Base-by-base conservation (phyloP, 2,329 filamentous ascomycete genomes). In the Phoma herbarum region DNA sequence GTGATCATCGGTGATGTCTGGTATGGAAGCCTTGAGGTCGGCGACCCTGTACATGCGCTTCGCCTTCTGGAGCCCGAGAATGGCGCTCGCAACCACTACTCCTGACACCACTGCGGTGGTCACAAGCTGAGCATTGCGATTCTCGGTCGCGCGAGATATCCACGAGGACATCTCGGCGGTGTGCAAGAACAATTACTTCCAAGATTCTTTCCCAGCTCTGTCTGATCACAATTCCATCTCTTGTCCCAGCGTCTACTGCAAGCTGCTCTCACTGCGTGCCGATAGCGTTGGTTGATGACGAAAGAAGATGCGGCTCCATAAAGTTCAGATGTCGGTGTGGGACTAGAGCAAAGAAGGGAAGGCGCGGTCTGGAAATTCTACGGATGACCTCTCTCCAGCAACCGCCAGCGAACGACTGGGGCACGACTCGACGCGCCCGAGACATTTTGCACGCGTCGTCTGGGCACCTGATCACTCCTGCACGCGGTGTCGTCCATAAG, bases 91-190 rank as follows among this genome's bases (percentile, higher is more conserved):
- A 25, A 83, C 81, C 6, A 84, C 69, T 8, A 79, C 78, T 11
- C 79, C 79, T 4, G 82, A 83, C 10, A 83, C 75, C 22, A 91
- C 80, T 2, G 91, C 91, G 0, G 91, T 92, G 3, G 88, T 85
- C 18, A 87, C 84, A 33, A 95, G 80, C 74, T 93, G 91, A 41
- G 81, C 76, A 67, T 79, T 76, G 70, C 82, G 82, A 39, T 79
- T 82, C 37, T 76, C 74, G 4, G 78, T 77, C 29, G 77, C 72
- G 47, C 79, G 74, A 58, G 78, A 74, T 62, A 82, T 70, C 80
- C 80, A 82, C 56, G 76, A 78, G 65, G 79, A 79, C 80, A 82
- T 82, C 22, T 62, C 61, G 60, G 35, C 23, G 29, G 39, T 33
- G 28, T 52, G 42, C n/a, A 25, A 44, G 16, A 33, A 11, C 20